Percentiles rank a stretch among this genome's conserved stretches.
These are phyloP conservation scores for Rhododendron griersonianum DNA, from an alignment of 148 eudicot species.

Conservation along the genomic window DNA sequence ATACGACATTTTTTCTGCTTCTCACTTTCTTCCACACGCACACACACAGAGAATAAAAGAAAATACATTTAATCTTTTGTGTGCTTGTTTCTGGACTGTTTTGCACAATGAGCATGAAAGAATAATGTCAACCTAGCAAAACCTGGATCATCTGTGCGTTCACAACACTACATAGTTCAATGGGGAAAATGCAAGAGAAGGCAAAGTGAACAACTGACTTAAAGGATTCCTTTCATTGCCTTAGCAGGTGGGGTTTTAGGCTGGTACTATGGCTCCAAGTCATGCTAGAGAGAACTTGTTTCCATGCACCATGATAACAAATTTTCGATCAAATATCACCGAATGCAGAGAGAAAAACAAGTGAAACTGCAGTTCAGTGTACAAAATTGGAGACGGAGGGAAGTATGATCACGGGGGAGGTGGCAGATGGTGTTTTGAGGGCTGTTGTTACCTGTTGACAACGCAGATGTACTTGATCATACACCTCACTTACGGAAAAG, in stretches of 20 bases:
- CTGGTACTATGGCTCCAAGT: neutral
- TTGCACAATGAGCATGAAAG: neutral
- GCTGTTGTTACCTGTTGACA: neutral
- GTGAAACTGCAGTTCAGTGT: neutral
- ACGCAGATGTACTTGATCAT: neutral
- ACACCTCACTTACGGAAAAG: neutral
- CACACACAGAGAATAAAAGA: neutral
- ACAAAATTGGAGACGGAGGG: neutral
- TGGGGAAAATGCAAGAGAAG: neutral
- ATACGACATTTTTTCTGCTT: neutral
- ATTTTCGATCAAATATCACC: neutral
- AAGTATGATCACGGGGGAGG: neutral
- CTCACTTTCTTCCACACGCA: neutral
- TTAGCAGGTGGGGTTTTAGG: neutral
- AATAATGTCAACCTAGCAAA: neutral
- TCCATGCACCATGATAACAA: neutral
- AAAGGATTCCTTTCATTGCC: neutral
- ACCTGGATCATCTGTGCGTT: neutral
- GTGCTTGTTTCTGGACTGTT: neutral
- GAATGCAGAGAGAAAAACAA: neutral
- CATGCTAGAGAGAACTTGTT: neutral
- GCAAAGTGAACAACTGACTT: neutral
- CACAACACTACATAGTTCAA: neutral
- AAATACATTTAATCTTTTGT: neutral
- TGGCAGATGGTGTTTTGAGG: neutral